Percentiles rank a stretch among this genome's conserved stretches.
These are phyloP conservation scores for Rossbeevera mucosa DNA, from an alignment of 768 basidiomycete genomes.

Conservation along the genomic window DNA sequence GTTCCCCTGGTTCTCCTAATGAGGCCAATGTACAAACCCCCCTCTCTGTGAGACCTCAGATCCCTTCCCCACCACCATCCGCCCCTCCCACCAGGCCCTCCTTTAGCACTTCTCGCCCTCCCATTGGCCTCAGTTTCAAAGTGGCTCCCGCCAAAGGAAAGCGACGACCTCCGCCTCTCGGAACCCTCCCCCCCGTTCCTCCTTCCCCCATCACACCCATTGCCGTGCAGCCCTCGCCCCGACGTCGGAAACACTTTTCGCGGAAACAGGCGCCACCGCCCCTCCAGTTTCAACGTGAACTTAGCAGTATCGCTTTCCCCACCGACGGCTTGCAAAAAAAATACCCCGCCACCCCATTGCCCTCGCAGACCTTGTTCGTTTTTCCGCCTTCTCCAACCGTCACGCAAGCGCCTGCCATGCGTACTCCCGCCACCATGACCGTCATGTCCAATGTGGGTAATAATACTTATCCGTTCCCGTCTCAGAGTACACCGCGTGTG, in stretches of 20 bases:
- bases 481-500: slow-evolving; percentile 61
- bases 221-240: slow-evolving; percentile 37
- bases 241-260: slow-evolving; percentile 47
- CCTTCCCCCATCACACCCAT: slow-evolving; percentile 61
- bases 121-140: slow-evolving; percentile 51
- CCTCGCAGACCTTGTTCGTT: slow-evolving; percentile 82
- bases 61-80: slow-evolving; percentile 39
- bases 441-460: slow-evolving; percentile 57
- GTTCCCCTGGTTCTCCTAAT: slow-evolving; percentile 33
- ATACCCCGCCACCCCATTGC: slow-evolving; percentile 38
- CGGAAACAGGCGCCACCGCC: slow-evolving; percentile 54
- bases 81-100: slow-evolving; percentile 56
- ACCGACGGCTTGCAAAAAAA: slow-evolving; percentile 19
- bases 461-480: slow-evolving; percentile 50
- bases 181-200: slow-evolving; percentile 64
- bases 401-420: slow-evolving; percentile 41
- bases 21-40: slow-evolving; percentile 25
- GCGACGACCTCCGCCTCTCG: slow-evolving; percentile 59
- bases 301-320: slow-evolving; percentile 27
- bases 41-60: slow-evolving; percentile 19
- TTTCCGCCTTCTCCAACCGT: slow-evolving; percentile 75
- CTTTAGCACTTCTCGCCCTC: slow-evolving; percentile 41
- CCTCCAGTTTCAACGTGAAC: slow-evolving; percentile 42
- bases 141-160: slow-evolving; percentile 46
- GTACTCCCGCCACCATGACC: slow-evolving; percentile 78